Conservation (phyloP, 2,329 filamentous ascomycete species). For the Microascus cirrosus region DNA sequence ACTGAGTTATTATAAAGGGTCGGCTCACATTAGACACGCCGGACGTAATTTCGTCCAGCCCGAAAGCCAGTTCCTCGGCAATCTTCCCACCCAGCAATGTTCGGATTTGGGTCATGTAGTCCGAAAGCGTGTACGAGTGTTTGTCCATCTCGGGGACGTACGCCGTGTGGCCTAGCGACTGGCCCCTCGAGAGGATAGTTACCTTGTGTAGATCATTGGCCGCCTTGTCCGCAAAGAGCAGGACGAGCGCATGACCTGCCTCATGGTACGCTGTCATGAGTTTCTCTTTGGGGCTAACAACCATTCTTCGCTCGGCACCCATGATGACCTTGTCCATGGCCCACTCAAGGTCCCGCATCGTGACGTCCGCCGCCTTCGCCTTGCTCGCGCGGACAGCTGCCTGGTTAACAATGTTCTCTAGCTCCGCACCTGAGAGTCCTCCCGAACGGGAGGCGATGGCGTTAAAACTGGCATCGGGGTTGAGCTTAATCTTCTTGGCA, state of each 20-base stretch:
- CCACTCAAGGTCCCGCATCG: conserved; percentile 81
- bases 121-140: conserved; percentile 75
- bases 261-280: conserved; percentile 81
- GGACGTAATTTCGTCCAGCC: conserved; percentile 80
- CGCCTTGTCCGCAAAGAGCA: conserved; percentile 65
- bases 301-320: conserved; percentile 83
- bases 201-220: conserved; percentile 86
- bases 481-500: conserved; percentile 78
- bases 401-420: conserved; percentile 95
- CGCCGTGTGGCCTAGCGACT: conserved; percentile 75
- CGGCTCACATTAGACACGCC: conserved; percentile 65
- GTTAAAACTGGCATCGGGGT: conserved; percentile 69
- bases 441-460: conserved; percentile 78
- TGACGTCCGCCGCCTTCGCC: conserved; percentile 64
- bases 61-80: conserved; percentile 85
- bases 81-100: conserved; percentile 78
- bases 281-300: conserved; percentile 89
- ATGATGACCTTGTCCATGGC: conserved; percentile 97
- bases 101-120: conserved; percentile 73
- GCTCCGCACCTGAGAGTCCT: conserved; percentile 87
- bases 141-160: conserved; percentile 87
- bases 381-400: conserved; percentile 92
- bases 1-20: not conserved
- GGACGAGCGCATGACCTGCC: conserved; percentile 86
- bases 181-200: conserved; percentile 86